phyloP scores from a whole-genome alignment of 108 stramenopile species.

The Cyclotella baltica region DNA sequence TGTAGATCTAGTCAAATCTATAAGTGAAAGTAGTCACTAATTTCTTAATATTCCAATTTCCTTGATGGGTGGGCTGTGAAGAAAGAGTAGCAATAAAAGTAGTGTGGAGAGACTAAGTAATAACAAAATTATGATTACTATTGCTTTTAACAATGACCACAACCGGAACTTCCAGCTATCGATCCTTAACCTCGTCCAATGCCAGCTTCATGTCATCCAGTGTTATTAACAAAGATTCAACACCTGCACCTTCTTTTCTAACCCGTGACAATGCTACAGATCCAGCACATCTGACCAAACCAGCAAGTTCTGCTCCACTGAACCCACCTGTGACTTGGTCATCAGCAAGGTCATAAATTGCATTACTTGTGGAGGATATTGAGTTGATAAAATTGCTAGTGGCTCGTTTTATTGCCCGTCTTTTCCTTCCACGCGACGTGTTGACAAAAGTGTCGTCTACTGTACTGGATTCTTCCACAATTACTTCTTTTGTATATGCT shows the following conservation, averaged over 20 bases:
- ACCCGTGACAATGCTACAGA: conserved; percentile 73
- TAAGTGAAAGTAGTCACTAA: background rate
- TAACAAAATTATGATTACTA: background rate
- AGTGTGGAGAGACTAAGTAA: background rate
- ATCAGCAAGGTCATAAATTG: conserved; percentile 66
- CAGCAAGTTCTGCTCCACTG: conserved; percentile 64
- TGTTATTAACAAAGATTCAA: conserved; percentile 68
- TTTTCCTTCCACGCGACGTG: conserved; percentile 25
- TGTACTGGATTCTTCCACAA: background rate
- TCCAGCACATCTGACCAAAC: conserved; percentile 72
- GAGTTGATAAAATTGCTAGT: conserved; percentile 37
- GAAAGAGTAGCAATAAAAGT: no score
- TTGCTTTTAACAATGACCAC: no score
- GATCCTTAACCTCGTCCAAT: conserved; percentile 58
- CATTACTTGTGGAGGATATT: conserved; percentile 10
- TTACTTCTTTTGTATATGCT: conserved; percentile 13
- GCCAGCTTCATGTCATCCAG: conserved; percentile 71
- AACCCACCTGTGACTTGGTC: conserved; percentile 76
- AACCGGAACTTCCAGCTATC: background rate
- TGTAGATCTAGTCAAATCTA: background rate
- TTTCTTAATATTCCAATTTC: background rate
- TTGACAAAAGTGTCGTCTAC: background rate
- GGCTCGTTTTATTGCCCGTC: conserved; percentile 39
- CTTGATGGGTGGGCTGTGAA: no score
- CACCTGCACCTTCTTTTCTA: conserved; percentile 62